Evolutionary conservation across 352 stramenopile genomes (phyloP).

Genomic region (Pythium guiyangense): DNA sequence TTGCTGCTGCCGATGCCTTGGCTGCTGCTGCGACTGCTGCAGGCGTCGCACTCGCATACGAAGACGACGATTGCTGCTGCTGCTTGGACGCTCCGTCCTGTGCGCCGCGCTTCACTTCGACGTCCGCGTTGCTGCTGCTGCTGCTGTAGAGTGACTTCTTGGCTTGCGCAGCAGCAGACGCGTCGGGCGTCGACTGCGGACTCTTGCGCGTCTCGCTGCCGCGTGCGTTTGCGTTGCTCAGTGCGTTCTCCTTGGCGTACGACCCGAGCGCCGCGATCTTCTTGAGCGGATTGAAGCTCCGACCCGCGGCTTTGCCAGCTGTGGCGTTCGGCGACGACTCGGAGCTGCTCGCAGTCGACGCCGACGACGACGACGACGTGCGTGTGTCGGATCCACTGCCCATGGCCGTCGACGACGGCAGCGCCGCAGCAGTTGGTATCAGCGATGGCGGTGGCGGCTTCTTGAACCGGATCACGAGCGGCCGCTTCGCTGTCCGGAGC

Average conservation of each 20-base stretch:
- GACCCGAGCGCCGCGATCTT: constrained; percentile 48
- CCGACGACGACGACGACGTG: constrained; percentile 2
- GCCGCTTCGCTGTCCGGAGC: constrained; percentile 75
- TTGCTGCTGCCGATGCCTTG: constrained; percentile 3
- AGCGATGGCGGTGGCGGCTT: constrained; percentile 35
- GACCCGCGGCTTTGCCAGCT: constrained; percentile 10
- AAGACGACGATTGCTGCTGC: too few relatives aligned
- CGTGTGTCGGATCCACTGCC: constrained; percentile 3
- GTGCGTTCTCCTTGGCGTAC: constrained; percentile 40
- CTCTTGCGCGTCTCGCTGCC: constrained; percentile 14
- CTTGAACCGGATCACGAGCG: constrained; percentile 83
- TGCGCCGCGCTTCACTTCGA: constrained; percentile 31
- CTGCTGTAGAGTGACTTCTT: not conserved
- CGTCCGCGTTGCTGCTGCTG: constrained; percentile 20
- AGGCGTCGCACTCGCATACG: constrained; percentile 6
- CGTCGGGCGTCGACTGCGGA: constrained; percentile 18
- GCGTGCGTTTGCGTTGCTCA: constrained; percentile 29
- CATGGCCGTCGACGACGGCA: constrained; percentile 14
- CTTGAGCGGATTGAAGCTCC: constrained; percentile 57
- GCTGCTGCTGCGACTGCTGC: constrained; percentile 6
- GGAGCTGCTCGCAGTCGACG: constrained; percentile 16
- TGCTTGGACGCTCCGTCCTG: constrained; percentile 18
- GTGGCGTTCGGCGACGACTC: constrained; percentile 6
- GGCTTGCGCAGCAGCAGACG: not conserved
- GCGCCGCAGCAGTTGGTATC: constrained; percentile 15